Evolutionary conservation across 2,329 filamentous ascomycete species (phyloP), one percentile per base, ranked within the genome.

Genomic region (Beauveria scarabaeidicola): DNA sequence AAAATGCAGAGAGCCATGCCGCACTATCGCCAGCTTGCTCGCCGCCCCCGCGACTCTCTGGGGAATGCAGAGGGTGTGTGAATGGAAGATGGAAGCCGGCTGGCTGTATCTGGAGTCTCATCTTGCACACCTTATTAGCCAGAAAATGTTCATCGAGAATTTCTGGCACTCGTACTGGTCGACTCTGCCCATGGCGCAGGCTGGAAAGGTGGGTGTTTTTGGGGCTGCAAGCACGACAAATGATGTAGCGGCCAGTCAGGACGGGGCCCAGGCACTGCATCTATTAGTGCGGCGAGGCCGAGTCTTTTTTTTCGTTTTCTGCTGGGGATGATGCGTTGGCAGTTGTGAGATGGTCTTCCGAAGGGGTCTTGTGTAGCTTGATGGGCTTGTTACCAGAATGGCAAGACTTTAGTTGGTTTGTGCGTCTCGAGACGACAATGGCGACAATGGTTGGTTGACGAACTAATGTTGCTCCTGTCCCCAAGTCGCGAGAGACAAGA

Each of bases 281-380:
- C 17, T 50, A 32, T 50, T 51, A 51, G 38, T 44, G 55, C 47
- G 55, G 55, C 55, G 47, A 58, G 36, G 25, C 47, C 47, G 55
- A 52, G 47, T 58, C 46, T n/a, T 50, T 54, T 55, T 29, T 54
- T 55, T 29, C 13, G 6, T 17, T 38, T 25, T 23, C 4, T 51
- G 36, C 55, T 32, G 36, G 17, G 25, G 23, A 41, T 19, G 55
- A 58, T 58, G 55, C 55, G 55, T 19, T 58, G 55, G 46, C 55
- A 52, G 21, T 52, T 23, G 11, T 17, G 47, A 52, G 13, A 43
- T 52, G 55, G 46, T 36, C 44, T 52, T 19, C 23, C 9, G 40
- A 10, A 25, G 17, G 2, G 36, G 21, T 19, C 7, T 32, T 58
- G 36, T 44, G 27, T 21, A 52, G 4, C 32, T 44, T 44, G 47